These are phyloP conservation scores for Blastobotrys proliferans DNA, from an alignment of 1,139 yeast genomes.

Conservation along the genomic window DNA sequence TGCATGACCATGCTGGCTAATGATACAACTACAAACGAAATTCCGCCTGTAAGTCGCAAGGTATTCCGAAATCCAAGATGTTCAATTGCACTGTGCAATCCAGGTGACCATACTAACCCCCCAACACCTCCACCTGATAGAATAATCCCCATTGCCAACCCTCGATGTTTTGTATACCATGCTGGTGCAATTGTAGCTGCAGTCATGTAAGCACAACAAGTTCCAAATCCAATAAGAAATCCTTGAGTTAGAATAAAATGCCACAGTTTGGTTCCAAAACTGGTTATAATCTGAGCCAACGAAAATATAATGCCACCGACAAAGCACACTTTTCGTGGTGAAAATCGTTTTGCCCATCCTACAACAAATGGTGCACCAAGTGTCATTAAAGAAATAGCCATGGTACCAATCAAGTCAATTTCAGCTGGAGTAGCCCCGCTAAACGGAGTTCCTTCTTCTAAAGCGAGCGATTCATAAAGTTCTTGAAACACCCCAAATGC, in stretches of 20 bases:
- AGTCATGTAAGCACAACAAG: constrained; percentile 39
- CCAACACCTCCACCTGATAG: constrained; percentile 46
- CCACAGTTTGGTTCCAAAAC: constrained; percentile 39
- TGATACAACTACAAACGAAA: constrained; percentile 22
- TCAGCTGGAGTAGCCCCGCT: constrained; percentile 15
- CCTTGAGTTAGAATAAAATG: constrained; percentile 41
- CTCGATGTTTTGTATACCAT: constrained; percentile 38
- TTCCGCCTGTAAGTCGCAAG: constrained; percentile 37
- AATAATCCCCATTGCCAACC: constrained; percentile 42
- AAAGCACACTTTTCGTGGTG: constrained; percentile 16
- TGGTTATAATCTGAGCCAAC: constrained; percentile 21
- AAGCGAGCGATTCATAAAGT: too few species aligned
- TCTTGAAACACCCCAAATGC: constrained; percentile 27
- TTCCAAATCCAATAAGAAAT: constrained; percentile 39
- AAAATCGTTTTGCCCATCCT: constrained; percentile 12
- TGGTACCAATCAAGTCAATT: constrained; percentile 23
- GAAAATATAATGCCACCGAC: constrained; percentile 18
- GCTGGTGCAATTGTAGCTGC: constrained; percentile 44
- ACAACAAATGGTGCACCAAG: constrained; percentile 12
- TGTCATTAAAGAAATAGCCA: constrained; percentile 22
- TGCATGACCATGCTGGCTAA: constrained; percentile 19
- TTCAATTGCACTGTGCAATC: constrained; percentile 34
- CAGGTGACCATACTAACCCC: constrained; percentile 40
- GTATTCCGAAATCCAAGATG: constrained; percentile 42
- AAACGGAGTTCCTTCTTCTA: constrained; percentile 21